A percentile compares a stretch with the other conserved stretches of the same genome.
Conservation (phyloP, 169 alveolate species). For the Eimeria nieschulzi region DNA sequence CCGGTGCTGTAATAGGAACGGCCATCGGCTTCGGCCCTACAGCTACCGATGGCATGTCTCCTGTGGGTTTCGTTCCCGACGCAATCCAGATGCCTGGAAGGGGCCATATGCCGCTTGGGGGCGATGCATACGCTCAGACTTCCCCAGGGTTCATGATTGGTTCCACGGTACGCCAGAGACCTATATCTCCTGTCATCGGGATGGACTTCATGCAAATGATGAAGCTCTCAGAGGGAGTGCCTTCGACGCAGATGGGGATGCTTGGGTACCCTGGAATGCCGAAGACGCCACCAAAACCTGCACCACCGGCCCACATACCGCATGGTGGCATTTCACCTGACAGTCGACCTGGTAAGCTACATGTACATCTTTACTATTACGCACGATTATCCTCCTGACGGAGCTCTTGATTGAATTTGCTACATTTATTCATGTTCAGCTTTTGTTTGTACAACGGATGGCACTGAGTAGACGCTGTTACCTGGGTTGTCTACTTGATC, state of each 20-base stretch:
- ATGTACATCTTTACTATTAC: too few relatives aligned
- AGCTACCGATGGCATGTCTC: not conserved
- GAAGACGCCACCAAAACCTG: constrained; percentile 59
- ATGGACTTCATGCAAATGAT: not conserved
- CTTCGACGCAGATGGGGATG: constrained; percentile 54
- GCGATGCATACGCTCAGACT: not conserved
- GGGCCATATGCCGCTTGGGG: not conserved
- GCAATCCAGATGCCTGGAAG: not conserved
- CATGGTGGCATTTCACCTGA: constrained; percentile 46
- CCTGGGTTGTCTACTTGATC: not conserved
- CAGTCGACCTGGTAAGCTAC: constrained; percentile 32
- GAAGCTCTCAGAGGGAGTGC: constrained; percentile 60
- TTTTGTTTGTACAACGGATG: too few relatives aligned
- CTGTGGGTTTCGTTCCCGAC: not conserved
- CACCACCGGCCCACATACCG: constrained; percentile 16
- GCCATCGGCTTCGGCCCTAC: not conserved
- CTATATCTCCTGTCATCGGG: not conserved
- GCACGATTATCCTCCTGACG: too few relatives aligned
- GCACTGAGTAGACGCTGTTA: too few relatives aligned
- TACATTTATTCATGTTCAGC: too few relatives aligned
- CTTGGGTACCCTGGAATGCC: constrained; percentile 23
- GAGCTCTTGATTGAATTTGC: too few relatives aligned
- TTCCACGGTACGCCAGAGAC: not conserved
- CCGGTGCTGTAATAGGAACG: too few relatives aligned
- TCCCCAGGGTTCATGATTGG: not conserved